Evolutionary conservation across 176 grass and related monocot genomes (phyloP).

Genomic region (Phoenix roebelenii): DNA sequence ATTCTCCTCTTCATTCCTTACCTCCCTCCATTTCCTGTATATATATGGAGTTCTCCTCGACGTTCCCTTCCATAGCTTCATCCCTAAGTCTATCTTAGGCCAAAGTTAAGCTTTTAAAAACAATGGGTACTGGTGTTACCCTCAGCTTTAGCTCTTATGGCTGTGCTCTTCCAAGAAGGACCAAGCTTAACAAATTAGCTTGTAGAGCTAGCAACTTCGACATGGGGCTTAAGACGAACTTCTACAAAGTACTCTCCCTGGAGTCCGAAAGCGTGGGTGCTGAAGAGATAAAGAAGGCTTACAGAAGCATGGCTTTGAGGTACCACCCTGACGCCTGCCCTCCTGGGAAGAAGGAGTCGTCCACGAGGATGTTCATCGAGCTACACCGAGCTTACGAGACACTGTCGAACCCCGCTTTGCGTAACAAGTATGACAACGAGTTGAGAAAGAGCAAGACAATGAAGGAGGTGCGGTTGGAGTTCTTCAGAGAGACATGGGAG

Average conservation of each 20-base stretch:
- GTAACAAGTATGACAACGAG: constrained; percentile 38
- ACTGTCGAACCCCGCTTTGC: constrained; percentile 42
- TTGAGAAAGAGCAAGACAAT: constrained; percentile 2
- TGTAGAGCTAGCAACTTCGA: too few species aligned
- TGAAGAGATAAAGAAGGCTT: constrained; percentile 68
- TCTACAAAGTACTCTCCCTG: constrained; percentile 51
- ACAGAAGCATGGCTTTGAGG: constrained; percentile 55
- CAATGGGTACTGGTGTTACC: too few species aligned
- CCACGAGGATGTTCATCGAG: constrained; percentile 56
- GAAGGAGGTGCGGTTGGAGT: neutral
- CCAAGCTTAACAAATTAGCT: too few species aligned
- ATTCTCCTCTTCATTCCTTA: too few species aligned
- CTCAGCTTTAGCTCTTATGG: too few species aligned
- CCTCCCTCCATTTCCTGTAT: too few species aligned
- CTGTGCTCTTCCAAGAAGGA: too few species aligned
- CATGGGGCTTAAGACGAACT: constrained; percentile 12
- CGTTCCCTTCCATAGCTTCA: too few species aligned
- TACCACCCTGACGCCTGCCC: constrained; percentile 70
- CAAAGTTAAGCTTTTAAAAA: too few species aligned
- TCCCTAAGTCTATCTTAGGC: too few species aligned
- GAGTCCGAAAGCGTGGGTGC: constrained; percentile 31
- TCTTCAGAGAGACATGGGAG: constrained; percentile 42
- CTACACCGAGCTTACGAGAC: constrained; percentile 69
- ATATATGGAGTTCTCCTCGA: too few species aligned
- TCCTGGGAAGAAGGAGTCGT: constrained; percentile 30